A percentile compares a stretch with the other conserved stretches of the same genome.
Conservation (phyloP, 2,329 filamentous ascomycete species). For the Colletotrichum eremochloae region DNA sequence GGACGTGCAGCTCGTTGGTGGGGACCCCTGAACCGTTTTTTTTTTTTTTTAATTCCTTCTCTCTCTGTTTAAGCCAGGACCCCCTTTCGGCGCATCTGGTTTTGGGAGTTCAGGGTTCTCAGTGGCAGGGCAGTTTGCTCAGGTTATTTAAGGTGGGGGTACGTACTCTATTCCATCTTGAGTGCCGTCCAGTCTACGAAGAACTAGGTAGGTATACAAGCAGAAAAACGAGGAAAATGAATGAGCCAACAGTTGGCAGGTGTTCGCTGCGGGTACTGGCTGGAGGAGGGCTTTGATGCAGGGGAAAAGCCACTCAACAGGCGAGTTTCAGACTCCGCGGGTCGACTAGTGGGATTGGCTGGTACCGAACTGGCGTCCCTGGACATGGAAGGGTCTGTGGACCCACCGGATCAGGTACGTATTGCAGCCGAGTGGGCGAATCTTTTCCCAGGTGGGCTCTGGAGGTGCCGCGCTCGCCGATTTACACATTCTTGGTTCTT, state of each 20-base stretch:
- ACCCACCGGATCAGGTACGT: slow-evolving; percentile 17
- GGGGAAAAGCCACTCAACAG: slow-evolving; percentile 40
- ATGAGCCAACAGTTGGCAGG: slow-evolving; percentile 33
- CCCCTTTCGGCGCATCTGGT: slow-evolving; percentile 8
- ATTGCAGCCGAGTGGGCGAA: slow-evolving; percentile 29
- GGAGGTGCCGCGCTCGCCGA: slow-evolving; percentile 36
- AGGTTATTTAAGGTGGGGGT: background rate
- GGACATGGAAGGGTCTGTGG: slow-evolving; percentile 18
- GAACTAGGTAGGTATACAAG: background rate
- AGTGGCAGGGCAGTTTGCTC: background rate
- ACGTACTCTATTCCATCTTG: background rate
- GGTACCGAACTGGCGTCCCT: slow-evolving; percentile 27
- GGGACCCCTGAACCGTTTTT: slow-evolving; percentile 35
- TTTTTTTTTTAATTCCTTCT: too few relatives aligned
- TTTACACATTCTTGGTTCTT: background rate
- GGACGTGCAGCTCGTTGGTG: slow-evolving; percentile 23
- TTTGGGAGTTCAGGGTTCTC: background rate
- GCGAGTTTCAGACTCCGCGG: slow-evolving; percentile 39
- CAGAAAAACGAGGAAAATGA: slow-evolving; percentile 2
- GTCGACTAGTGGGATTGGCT: slow-evolving; percentile 37
- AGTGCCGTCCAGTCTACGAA: background rate
- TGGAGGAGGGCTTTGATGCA: slow-evolving; percentile 37
- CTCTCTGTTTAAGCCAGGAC: background rate
- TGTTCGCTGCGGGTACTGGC: slow-evolving; percentile 24
- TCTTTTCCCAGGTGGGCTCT: slow-evolving; percentile 23